Conservation (phyloP, 2,329 filamentous ascomycete species). For the Nemania sp. region DNA sequence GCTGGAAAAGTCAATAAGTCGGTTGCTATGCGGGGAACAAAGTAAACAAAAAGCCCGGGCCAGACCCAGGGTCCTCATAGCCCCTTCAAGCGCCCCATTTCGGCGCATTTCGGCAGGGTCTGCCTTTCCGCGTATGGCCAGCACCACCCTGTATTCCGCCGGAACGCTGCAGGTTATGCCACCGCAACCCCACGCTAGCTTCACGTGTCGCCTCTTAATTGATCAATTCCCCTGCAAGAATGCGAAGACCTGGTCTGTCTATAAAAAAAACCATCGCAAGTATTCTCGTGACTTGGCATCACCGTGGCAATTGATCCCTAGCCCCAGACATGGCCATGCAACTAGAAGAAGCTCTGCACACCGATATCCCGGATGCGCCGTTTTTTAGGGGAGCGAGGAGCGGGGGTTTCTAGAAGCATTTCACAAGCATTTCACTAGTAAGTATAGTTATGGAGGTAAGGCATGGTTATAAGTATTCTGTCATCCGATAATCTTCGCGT, state of each 20-base stretch:
- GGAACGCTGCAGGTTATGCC: neutral
- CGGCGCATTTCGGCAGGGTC: too few species aligned
- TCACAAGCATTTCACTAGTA: neutral
- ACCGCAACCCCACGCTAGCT: conserved; percentile 21
- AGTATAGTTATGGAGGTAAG: neutral
- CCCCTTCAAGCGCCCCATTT: neutral
- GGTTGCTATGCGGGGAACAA: conserved; percentile 48
- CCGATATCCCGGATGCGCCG: conserved; percentile 12
- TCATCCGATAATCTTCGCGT: conserved; percentile 12
- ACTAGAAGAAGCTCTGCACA: conserved; percentile 10
- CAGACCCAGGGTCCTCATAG: conserved; percentile 5
- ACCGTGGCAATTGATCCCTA: conserved; percentile 34
- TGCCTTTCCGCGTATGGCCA: conserved; percentile 19
- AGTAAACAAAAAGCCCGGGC: conserved; percentile 49
- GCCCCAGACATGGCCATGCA: conserved; percentile 13
- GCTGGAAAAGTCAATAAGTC: conserved; percentile 12
- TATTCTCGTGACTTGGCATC: conserved; percentile 25
- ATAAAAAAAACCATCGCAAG: neutral
- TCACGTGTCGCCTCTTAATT: conserved; percentile 41
- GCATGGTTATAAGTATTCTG: conserved; percentile 10
- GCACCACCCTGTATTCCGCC: conserved; percentile 15
- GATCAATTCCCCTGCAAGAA: conserved; percentile 24
- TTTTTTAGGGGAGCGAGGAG: neutral
- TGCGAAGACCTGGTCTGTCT: conserved; percentile 5
- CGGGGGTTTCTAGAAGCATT: too few species aligned